phyloP scores from a whole-genome alignment of 1,284 basidiomycete genomes.

The Puccinia brachypodii region DNA sequence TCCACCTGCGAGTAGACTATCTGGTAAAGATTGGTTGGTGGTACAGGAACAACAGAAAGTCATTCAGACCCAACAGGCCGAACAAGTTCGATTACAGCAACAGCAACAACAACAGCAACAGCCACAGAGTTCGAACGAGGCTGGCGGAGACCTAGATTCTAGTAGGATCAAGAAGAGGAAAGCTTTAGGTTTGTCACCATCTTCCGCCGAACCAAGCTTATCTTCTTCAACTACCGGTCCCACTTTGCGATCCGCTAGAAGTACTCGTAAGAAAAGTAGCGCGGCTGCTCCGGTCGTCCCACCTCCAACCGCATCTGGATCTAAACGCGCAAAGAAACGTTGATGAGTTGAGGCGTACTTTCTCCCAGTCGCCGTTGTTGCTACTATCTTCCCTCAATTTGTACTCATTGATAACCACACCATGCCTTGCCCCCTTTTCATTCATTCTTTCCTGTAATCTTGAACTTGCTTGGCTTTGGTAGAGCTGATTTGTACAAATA shows the following conservation, averaged over 20 bases:
- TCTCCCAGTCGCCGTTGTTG: too few species aligned
- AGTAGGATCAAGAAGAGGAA: conserved; percentile 38
- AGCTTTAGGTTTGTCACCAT: not conserved
- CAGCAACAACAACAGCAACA: conserved; percentile 6
- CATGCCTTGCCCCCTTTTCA: too few species aligned
- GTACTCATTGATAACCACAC: too few species aligned
- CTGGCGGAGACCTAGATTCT: not conserved
- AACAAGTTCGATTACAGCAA: not conserved
- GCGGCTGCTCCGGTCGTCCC: not conserved
- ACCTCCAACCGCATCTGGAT: not conserved
- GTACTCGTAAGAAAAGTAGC: conserved; percentile 32
- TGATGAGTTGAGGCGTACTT: too few species aligned
- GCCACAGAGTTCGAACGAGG: not conserved
- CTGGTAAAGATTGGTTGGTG: conserved; percentile 9
- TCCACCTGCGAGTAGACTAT: conserved; percentile 32
- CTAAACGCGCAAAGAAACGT: conserved; percentile 30
- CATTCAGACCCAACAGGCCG: not conserved
- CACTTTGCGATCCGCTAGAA: conserved; percentile 40
- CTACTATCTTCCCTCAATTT: too few species aligned
- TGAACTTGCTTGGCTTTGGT: too few species aligned
- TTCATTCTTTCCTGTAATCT: too few species aligned
- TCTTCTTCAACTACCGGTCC: conserved; percentile 22
- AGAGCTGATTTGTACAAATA: too few species aligned
- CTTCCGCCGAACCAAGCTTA: not conserved
- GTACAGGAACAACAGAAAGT: conserved; percentile 15